A percentile compares a stretch with the other conserved stretches of the same genome.
Evolutionary conservation across 495 filamentous ascomycete genomes (phyloP).

Genomic region (Penicillium samsonianum): DNA sequence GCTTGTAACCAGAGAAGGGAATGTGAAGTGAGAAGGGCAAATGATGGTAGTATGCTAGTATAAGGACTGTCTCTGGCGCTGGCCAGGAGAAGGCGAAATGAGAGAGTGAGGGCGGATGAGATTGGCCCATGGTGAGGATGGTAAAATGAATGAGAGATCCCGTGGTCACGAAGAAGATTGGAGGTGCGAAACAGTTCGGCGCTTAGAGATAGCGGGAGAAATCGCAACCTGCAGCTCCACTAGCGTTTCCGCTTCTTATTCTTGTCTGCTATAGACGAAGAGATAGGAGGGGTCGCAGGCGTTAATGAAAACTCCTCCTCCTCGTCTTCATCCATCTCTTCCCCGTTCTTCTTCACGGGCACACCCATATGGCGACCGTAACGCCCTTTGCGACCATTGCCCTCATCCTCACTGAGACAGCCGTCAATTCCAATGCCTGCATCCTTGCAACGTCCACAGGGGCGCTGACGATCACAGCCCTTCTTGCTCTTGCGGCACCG

Average conservation of each 20-base stretch:
- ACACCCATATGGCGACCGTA: slow-evolving; percentile 97
- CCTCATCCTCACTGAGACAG: slow-evolving; percentile 95
- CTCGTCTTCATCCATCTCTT: slow-evolving; percentile 27
- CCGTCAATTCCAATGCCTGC: slow-evolving; percentile 89
- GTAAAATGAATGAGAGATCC: slow-evolving; percentile 11
- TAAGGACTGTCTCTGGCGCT: slow-evolving; percentile 27
- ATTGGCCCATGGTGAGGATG: slow-evolving; percentile 11
- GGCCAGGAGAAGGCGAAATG: slow-evolving; percentile 17
- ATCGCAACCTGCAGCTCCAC: slow-evolving; percentile 10
- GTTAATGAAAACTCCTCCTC: slow-evolving; percentile 39
- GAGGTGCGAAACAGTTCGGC: slow-evolving; percentile 6
- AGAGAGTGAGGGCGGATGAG: slow-evolving; percentile 16
- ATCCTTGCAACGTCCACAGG: slow-evolving; percentile 92
- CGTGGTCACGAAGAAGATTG: slow-evolving; percentile 3
- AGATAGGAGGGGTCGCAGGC: slow-evolving; percentile 35
- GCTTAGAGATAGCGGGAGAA: neutral
- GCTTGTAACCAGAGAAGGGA: slow-evolving; percentile 23
- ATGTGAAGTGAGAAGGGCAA: slow-evolving; percentile 20
- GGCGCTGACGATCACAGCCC: slow-evolving; percentile 93
- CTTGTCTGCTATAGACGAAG: slow-evolving; percentile 51
- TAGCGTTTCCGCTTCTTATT: slow-evolving; percentile 75
- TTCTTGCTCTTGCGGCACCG: slow-evolving; percentile 99
- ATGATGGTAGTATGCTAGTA: slow-evolving; percentile 11
- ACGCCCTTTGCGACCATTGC: slow-evolving; percentile 92
- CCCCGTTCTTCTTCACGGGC: slow-evolving; percentile 70